These are phyloP conservation scores for Leccinum variicolor DNA, from an alignment of 768 basidiomycete species.

Conservation along the genomic window DNA sequence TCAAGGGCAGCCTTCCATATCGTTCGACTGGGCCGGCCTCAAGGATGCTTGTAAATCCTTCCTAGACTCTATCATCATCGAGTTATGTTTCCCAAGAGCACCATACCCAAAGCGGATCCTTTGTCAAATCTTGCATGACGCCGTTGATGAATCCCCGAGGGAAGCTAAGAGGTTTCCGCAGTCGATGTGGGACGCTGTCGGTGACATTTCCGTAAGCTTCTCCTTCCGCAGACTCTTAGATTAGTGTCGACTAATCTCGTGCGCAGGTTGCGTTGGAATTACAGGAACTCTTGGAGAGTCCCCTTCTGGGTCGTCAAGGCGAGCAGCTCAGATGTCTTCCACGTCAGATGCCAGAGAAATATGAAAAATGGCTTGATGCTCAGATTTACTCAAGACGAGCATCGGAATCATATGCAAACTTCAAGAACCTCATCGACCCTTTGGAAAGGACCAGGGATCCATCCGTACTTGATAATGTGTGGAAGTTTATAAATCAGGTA, in stretches of 20 bases:
- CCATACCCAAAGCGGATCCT: conserved; percentile 65
- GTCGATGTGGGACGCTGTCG: conserved; percentile 75
- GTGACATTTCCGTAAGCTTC: conserved; percentile 70
- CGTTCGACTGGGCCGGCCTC: conserved; percentile 64
- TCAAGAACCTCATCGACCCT: conserved; percentile 57
- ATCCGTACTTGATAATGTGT: conserved; percentile 54
- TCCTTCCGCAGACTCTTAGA: conserved; percentile 39
- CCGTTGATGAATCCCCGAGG: conserved; percentile 66
- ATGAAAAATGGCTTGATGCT: conserved; percentile 67
- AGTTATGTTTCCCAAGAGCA: conserved; percentile 72
- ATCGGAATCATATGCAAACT: conserved; percentile 45
- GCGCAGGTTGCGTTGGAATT: conserved; percentile 61
- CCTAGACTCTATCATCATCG: conserved; percentile 79
- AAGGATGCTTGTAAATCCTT: conserved; percentile 70
- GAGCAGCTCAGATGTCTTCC: conserved; percentile 48
- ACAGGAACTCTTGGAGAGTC: conserved; percentile 59
- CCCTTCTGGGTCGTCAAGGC: conserved; percentile 55
- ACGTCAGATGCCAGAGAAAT: conserved; percentile 56
- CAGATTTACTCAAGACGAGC: conserved; percentile 60
- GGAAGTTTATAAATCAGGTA: conserved; percentile 62
- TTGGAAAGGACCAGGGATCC: conserved; percentile 52
- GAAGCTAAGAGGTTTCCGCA: conserved; percentile 79
- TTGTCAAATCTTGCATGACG: conserved; percentile 65
- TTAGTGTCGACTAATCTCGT: not conserved
- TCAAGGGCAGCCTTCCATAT: conserved; percentile 47